Base-by-base conservation (phyloP, 2,329 filamentous ascomycete genomes). In the Diatrype stigma region DNA sequence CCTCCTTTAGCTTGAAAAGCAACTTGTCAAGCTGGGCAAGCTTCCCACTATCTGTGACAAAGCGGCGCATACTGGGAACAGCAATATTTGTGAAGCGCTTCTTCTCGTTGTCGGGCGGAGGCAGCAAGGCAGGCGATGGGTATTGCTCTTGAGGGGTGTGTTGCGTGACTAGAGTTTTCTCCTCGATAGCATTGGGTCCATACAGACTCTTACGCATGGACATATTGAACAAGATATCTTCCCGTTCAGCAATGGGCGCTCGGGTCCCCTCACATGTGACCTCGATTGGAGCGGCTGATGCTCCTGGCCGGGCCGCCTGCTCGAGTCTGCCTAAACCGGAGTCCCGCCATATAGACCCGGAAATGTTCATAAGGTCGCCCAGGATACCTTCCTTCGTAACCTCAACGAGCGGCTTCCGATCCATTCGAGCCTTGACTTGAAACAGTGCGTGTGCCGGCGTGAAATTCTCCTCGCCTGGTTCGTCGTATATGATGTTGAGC, bases 1-100 rank as follows among this genome's bases (percentile, higher is more conserved):
- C 89, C 55, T 90, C 87, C 79, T 97, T 99, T 63, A 99, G 85
- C 68, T 91, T 82, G 67, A 89, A 89, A 14, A 99, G 80, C 17
- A 99, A 78, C 58, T 89, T 79, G 67, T 99, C 94, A 47, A 99
- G 78, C 66, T 91, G 90, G 45, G 91, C 92, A 53, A 99, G 82
- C 74, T 99, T 99, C 65, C 94, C 94, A 48, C 91, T 96, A 71
- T 97, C 94, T 2, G 93, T 97, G 52, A 99, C 94, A 65, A 99
- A 99, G 60, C 92, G 90, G 46, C 85, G 87, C 94, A 99, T 99
- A 11, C 92, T 96, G 0, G 94, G 94, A 32, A 96, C 92, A 47
- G 86, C 81, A 56, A 99, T 95, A 67, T 93, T 89, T 47, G 89
- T 96, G 71, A 92, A 97, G 22, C 89, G 84, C 58, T 85, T 82